A percentile compares a stretch with the other conserved stretches of the same genome.
Conservation (phyloP, 805 yeast species). For the Clavispora santaluciae region DNA sequence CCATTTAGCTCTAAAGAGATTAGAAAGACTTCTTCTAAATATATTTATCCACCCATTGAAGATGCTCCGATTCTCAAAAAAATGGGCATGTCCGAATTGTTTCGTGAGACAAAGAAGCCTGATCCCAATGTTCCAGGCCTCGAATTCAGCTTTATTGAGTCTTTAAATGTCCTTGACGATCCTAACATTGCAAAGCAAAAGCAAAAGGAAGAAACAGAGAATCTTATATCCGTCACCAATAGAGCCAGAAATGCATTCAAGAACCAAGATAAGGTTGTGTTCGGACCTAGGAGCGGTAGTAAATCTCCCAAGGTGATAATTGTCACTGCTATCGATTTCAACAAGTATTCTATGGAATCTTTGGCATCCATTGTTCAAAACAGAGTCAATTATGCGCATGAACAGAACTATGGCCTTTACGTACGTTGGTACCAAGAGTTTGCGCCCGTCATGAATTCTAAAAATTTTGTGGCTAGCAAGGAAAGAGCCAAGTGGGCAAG, state of each 20-base stretch:
- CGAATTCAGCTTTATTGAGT: slow-evolving; percentile 30
- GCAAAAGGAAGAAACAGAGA: slow-evolving; percentile 44
- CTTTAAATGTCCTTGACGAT: slow-evolving; percentile 43
- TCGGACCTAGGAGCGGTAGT: slow-evolving; percentile 27
- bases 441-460: slow-evolving; percentile 48
- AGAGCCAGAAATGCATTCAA: slow-evolving; percentile 54
- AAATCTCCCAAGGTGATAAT: slow-evolving; percentile 63
- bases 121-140: slow-evolving; percentile 40
- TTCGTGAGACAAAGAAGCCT: slow-evolving; percentile 42
- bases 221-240: slow-evolving; percentile 37
- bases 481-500: slow-evolving; percentile 60
- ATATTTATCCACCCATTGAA: slow-evolving; percentile 72
- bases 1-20: slow-evolving; percentile 27
- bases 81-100: slow-evolving; percentile 48
- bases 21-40: slow-evolving; percentile 45
- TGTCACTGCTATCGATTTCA: slow-evolving; percentile 77
- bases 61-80: slow-evolving; percentile 60
- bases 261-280: slow-evolving; percentile 60
- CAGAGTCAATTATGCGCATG: slow-evolving; percentile 82
- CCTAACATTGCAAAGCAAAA: slow-evolving; percentile 29
- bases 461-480: slow-evolving; percentile 36
- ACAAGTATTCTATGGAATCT: slow-evolving; percentile 53
- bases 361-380: slow-evolving; percentile 73
- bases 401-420: slow-evolving; percentile 76
- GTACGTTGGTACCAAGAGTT: slow-evolving; percentile 85